Evolutionary conservation across 2,329 filamentous ascomycete species (phyloP), one percentile per base, ranked within the genome.

Genomic region (Sclerotinia borealis): DNA sequence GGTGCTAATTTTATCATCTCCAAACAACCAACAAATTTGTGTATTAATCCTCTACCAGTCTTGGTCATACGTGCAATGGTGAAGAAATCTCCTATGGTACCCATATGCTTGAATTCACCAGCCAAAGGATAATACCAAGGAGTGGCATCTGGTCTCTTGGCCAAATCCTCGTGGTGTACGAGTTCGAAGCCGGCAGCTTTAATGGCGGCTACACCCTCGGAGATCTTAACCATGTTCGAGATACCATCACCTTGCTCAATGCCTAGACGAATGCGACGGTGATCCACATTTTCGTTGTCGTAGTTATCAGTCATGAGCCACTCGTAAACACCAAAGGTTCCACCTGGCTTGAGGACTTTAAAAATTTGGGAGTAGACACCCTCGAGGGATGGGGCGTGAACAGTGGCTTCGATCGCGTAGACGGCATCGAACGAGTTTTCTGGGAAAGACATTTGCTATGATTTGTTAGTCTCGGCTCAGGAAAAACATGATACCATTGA

Each of bases 271-370:
- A 98, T 95, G 75, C 91, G 86, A 69, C 92, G 90, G 80, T 98
- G 95, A 72, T 87, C 82, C 1, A 91, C 77, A 82, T 97, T 92
- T 65, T 89, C 82, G 75, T 96, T 93, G 79, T 98, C 90, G 78
- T 97, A 99, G 29, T 88, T 81, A 67, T 97, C 93, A 8, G 93
- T 98, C 95, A 99, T 98, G 74, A 98, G 83, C 95, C 95, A 98
- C 79, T 99, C 95, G 79, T 98, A 99, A 59, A 98, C 93, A 75
- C 93, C 95, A 72, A 98, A 99, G 59, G 92, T 82, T 76, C 95
- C 93, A 65, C 95, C 95, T 25, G 95, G 95, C 84, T 98, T 99
- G 68, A 99, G 83, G 27, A 97, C 93, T 54, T 91, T 90, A 85
- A 89, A 93, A 73, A 98, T 98, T 77, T 98, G 89, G 75, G 86